Base-by-base conservation (phyloP, 108 stramenopile genomes). In the Pseudonitzschia pungens region DNA sequence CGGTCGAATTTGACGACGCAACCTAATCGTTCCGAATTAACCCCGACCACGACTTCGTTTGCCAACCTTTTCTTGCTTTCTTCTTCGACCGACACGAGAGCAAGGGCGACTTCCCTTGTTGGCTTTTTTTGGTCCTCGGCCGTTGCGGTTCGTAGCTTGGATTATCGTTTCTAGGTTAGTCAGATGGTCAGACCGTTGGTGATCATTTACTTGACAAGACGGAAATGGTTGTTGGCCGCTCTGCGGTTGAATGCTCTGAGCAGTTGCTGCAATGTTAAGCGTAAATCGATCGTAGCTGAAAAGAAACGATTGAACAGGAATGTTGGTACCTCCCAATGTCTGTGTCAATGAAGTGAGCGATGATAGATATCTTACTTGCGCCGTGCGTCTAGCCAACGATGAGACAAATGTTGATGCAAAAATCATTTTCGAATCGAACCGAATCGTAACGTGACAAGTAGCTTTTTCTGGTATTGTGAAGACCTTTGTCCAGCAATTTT, bases 31-130 rank as follows among this genome's bases (percentile, higher is more conserved):
- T 36, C 36, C 6, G 36, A 48, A 48, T 18, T 48, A 48, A 48
- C 45, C 45, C 2, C 45, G 45, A 18, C 45, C 45, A 48, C 81
- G 81, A 1, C 76, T 54, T 57, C 75, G 76, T 29, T 82, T 82
- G 3, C 81, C 81, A 67, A 82, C 65, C n/a, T 65, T 43, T 27
- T 72, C 78, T 15, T 75, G 77, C 76, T 86, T 87, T 59, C 64
- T 74, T 58, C 88, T 75, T 71, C 91, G 83, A 40, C 77, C 65
- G 45, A 55, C 50, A 43, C 85, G 74, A 14, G 91, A 92, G 69
- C 88, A 89, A 18, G 91, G 88, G 16, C 91, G 73, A 43, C 81
- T 77, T 4, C 91, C 91, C 43, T 86, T 76, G 69, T 92, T 92
- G 0, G 91, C 85, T 45, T 77, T 75, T 68, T 87, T 92, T 0